These are phyloP conservation scores for Coprinopsis cinerea DNA, from an alignment of 768 basidiomycete species.

Conservation along the genomic window DNA sequence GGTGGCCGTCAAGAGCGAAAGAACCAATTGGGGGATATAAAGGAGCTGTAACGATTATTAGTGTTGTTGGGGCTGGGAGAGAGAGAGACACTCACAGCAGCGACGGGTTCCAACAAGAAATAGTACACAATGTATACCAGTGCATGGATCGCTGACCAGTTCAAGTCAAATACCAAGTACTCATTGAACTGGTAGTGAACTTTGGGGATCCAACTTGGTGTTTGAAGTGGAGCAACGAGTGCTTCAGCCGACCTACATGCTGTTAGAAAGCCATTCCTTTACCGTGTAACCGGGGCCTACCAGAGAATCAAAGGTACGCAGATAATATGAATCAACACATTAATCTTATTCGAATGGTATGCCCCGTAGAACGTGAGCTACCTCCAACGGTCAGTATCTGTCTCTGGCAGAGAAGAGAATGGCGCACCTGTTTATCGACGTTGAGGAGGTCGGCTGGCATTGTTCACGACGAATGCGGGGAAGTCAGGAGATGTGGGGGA, in stretches of 20 bases:
- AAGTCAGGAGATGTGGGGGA: slow-evolving; percentile 1
- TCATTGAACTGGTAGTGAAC: slow-evolving; percentile 49
- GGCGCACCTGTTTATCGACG: slow-evolving; percentile 61
- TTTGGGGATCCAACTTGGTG: slow-evolving; percentile 50
- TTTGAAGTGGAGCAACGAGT: slow-evolving; percentile 42
- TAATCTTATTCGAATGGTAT: slow-evolving; percentile 80
- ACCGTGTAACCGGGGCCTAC: slow-evolving; percentile 30
- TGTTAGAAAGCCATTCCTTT: background rate
- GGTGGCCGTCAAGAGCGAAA: slow-evolving; percentile 66
- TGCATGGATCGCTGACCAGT: slow-evolving; percentile 54
- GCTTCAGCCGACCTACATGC: slow-evolving; percentile 53
- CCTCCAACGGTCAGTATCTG: slow-evolving; percentile 9
- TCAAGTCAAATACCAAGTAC: slow-evolving; percentile 66
- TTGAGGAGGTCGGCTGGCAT: slow-evolving; percentile 44
- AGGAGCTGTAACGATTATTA: slow-evolving; percentile 44
- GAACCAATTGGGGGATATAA: slow-evolving; percentile 67
- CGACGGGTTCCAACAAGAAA: slow-evolving; percentile 70
- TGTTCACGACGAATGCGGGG: slow-evolving; percentile 18
- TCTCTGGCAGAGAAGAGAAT: background rate
- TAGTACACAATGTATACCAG: slow-evolving; percentile 70
- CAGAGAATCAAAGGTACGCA: slow-evolving; percentile 84
- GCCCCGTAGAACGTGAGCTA: slow-evolving; percentile 92
- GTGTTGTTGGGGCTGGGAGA: background rate
- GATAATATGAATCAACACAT: slow-evolving; percentile 79
- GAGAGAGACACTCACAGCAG: slow-evolving; percentile 58